phyloP scores from a whole-genome alignment of 2,329 filamentous ascomycete species.

The Aspergillus sp. region DNA sequence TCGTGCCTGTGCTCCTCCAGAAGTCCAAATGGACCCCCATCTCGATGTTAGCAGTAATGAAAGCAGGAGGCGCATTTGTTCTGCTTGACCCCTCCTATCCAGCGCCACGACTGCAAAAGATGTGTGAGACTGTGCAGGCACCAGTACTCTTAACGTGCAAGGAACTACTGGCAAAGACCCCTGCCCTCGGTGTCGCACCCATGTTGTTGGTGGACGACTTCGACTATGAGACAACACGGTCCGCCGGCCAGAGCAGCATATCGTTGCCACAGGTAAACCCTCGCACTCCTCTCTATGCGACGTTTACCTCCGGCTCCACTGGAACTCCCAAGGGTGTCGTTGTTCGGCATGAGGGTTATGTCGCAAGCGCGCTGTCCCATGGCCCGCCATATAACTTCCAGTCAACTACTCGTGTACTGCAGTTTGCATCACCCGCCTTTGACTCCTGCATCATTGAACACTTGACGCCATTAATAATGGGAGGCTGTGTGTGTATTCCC shows the following conservation, averaged over 20 bases:
- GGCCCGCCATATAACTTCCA: background rate
- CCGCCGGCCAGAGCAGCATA: too few species aligned
- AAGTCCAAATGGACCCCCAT: constrained; percentile 15
- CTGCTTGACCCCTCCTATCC: constrained; percentile 11
- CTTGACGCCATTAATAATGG: constrained; percentile 12
- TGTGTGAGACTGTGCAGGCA: background rate
- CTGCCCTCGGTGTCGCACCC: background rate
- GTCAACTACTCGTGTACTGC: constrained; percentile 1
- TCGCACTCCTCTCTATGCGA: constrained; percentile 45
- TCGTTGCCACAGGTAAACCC: constrained; percentile 33
- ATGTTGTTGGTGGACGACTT: background rate
- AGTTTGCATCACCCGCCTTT: constrained; percentile 13
- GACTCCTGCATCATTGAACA: constrained; percentile 11
- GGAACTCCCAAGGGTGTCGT: constrained; percentile 3
- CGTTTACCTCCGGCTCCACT: constrained; percentile 5
- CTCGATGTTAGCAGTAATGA: constrained; percentile 28
- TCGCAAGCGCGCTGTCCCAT: constrained; percentile 8
- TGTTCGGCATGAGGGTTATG: constrained; percentile 5
- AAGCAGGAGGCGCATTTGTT: constrained; percentile 29
- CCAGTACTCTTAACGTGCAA: background rate
- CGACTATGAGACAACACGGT: background rate
- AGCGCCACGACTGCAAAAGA: constrained; percentile 1
- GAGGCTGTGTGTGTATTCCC: constrained; percentile 17
- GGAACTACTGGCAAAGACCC: background rate
- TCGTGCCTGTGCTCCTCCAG: constrained; percentile 6